phyloP scores from a whole-genome alignment of 1,139 yeast genomes.

The Arxiozyma telluris region DNA sequence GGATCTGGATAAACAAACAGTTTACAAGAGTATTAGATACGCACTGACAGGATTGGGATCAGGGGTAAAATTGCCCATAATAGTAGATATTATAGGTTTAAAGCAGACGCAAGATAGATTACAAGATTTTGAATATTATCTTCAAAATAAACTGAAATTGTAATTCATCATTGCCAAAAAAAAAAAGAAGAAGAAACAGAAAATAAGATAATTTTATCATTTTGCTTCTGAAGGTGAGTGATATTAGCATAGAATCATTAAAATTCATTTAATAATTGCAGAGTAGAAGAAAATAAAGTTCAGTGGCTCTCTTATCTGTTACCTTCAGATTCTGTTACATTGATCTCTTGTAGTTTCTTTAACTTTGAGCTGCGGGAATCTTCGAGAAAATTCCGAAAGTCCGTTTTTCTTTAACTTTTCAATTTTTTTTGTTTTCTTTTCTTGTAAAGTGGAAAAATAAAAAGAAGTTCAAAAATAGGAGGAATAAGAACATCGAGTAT shows the following conservation, averaged over 20 bases:
- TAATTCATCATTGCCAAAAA: no score
- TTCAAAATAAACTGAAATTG: background rate
- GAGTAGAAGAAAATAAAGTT: background rate
- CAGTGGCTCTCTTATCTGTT: background rate
- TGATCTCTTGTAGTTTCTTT: no score
- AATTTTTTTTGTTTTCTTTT: background rate
- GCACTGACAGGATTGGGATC: slow-evolving; percentile 68
- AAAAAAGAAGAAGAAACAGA: background rate
- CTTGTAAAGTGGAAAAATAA: background rate
- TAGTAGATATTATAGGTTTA: slow-evolving; percentile 49
- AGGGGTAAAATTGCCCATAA: slow-evolving; percentile 58
- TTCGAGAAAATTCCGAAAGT: slow-evolving; percentile 1
- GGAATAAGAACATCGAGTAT: no score
- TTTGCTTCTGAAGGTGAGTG: background rate
- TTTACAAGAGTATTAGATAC: slow-evolving; percentile 56
- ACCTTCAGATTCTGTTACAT: background rate
- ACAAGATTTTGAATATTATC: background rate
- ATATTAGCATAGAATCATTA: background rate
- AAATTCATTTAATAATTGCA: background rate
- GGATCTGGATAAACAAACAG: slow-evolving; percentile 5
- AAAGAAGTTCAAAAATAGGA: no score
- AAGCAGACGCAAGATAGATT: slow-evolving; percentile 38
- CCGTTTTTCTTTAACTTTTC: background rate
- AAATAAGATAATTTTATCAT: no score
- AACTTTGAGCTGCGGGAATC: background rate